These are phyloP conservation scores for Nicotiana tomentosiformis DNA, from an alignment of 257 asterid species.

Conservation along the genomic window DNA sequence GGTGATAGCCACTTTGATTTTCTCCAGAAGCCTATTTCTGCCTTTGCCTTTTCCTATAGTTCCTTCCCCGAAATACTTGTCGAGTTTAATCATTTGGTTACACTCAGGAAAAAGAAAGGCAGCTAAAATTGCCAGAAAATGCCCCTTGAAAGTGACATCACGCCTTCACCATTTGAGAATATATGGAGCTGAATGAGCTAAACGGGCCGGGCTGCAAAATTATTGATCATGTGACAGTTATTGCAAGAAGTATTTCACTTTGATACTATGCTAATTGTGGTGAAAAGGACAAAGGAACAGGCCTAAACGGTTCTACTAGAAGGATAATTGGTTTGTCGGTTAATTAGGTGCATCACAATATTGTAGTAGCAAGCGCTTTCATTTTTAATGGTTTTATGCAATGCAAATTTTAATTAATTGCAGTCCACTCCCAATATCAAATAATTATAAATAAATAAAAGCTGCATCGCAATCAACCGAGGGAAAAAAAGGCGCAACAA, in stretches of 20 bases:
- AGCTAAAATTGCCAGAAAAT: neutral
- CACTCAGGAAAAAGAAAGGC: neutral
- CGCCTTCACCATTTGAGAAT: neutral
- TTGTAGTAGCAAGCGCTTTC: neutral
- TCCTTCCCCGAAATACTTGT: slow-evolving; percentile 35
- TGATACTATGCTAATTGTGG: neutral
- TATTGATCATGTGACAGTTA: neutral
- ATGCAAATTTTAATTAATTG: neutral
- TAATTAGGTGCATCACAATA: neutral
- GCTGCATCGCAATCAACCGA: no score
- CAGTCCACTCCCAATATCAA: no score
- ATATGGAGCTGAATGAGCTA: neutral
- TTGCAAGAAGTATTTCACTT: neutral
- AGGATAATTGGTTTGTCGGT: neutral
- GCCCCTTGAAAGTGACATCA: slow-evolving; percentile 1
- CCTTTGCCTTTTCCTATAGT: slow-evolving; percentile 3
- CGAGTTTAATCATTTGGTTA: slow-evolving; percentile 25
- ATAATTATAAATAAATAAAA: no score
- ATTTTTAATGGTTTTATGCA: neutral
- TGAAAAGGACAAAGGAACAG: neutral
- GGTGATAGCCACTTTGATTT: slow-evolving; percentile 24
- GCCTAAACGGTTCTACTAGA: neutral
- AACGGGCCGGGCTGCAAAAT: neutral
- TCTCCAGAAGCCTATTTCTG: slow-evolving; percentile 23
- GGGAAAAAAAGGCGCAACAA: no score